Conservation (phyloP, 1,139 yeast genomes). For the Magnusiomyces paraingens region DNA sequence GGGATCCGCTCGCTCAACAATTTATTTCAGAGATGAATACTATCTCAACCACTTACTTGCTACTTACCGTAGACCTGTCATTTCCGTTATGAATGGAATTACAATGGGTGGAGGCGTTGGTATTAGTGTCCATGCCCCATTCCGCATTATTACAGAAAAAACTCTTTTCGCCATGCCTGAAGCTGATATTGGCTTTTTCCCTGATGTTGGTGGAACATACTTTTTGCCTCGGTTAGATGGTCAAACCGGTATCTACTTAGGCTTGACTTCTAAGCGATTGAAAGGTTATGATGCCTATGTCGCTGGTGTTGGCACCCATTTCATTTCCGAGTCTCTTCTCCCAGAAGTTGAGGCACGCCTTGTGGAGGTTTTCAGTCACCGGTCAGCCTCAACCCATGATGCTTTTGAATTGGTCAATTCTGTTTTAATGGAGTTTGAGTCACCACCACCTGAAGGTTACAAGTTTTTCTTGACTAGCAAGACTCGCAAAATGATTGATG, state of each 20-base stretch:
- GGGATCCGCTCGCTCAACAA: slow-evolving; percentile 41
- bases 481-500: slow-evolving; percentile 58
- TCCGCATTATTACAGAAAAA: slow-evolving; percentile 83
- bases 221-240: slow-evolving; percentile 80
- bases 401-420: slow-evolving; percentile 54
- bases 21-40: slow-evolving; percentile 76
- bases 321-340: slow-evolving; percentile 59
- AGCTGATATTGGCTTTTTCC: slow-evolving; percentile 92
- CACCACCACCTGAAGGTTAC: slow-evolving; percentile 60
- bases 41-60: slow-evolving; percentile 73
- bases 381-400: slow-evolving; percentile 20
- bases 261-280: slow-evolving; percentile 77
- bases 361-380: slow-evolving; percentile 36
- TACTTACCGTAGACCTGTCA: slow-evolving; percentile 76
- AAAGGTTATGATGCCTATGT: slow-evolving; percentile 72
- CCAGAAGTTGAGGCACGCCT: slow-evolving; percentile 59
- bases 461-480: slow-evolving; percentile 52
- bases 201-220: slow-evolving; percentile 92
- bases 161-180: slow-evolving; percentile 97
- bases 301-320: slow-evolving; percentile 89
- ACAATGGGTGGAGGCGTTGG: slow-evolving; percentile 99
- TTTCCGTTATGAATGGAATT: slow-evolving; percentile 83
- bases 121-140: slow-evolving; percentile 81
- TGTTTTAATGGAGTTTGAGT: slow-evolving; percentile 71
- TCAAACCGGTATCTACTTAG: slow-evolving; percentile 75